Base-by-base conservation (phyloP, 495 filamentous ascomycete genomes). In the Chaetomium cochliodes region DNA sequence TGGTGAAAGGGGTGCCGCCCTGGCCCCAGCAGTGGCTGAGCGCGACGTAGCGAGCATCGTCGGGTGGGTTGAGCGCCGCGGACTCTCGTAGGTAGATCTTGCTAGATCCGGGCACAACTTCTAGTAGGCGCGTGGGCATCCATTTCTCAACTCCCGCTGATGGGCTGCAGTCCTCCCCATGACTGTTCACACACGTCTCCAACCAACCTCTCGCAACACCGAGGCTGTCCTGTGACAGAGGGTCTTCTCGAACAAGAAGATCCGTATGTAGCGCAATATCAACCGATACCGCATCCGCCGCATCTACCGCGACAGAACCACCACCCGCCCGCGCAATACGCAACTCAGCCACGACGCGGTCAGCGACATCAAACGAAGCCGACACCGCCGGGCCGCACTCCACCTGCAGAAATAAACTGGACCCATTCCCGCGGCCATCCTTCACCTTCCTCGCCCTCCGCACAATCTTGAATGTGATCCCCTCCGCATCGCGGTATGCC, bases 21-120 rank as follows among this genome's bases (percentile, higher is more conserved):
- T 51, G 51, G 15, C 70, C 72, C 72, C 70, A 73, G 30, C 72
- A 71, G 49, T 74, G 70, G 55, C 69, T 70, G 3, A 74, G 69
- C 2, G 72, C 70, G 22, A 72, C 66, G 26, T 68, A 74, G 20
- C 62, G 65, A n/a, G 22, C 16, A 50, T 66, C 61, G 13, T 18
- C 30, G 5, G 37, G 5, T 18, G 18, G 5, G 49, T 53, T 22
- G 20, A 44, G 23, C 13, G 44, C 5, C 18, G 25, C 7, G 5
- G n/a, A 41, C 8, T 66, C 63, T 26, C 63, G 46, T 12, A 68
- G 58, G 46, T 58, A 67, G 46, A 70, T 60, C 44, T 42, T 55
- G 9, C 37, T 50, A 3, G 44, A 23, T 16, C 55, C 54, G 0
- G 50, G 20, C 9, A 23, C 41, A 0, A 67, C 44, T 26, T 70